A percentile compares a stretch with the other conserved stretches of the same genome.
Evolutionary conservation across 257 asterid genomes (phyloP).

Genomic region (Solanum bulbocastanum): DNA sequence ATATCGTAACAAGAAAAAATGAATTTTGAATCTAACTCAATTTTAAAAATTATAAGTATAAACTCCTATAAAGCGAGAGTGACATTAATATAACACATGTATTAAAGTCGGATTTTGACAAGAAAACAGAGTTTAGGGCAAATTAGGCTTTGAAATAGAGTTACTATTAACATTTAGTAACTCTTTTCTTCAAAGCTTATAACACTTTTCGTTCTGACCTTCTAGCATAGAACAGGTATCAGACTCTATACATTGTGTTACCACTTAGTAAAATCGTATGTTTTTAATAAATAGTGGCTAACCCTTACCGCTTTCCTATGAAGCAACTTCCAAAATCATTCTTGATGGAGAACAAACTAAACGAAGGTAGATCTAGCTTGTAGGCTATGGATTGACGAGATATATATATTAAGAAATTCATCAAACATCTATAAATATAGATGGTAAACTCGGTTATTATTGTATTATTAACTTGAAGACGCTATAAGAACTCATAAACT

Average conservation of each 20-base stretch:
- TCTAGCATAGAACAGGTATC: accelerated
- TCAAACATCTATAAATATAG: too few relatives aligned
- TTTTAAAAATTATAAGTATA: not conserved
- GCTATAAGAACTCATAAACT: not conserved
- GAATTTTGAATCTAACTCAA: not conserved
- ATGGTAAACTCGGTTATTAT: accelerated
- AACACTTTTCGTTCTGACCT: not conserved
- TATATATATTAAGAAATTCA: too few relatives aligned
- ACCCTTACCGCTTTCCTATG: not conserved
- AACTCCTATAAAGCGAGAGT: not conserved
- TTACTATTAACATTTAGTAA: not conserved
- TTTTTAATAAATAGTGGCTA: not conserved
- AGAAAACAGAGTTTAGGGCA: not conserved
- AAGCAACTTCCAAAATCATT: not conserved
- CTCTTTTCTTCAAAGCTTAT: not conserved
- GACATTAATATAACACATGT: not conserved
- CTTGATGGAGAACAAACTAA: not conserved
- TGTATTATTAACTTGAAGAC: not conserved
- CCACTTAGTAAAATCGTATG: not conserved
- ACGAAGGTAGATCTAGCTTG: not conserved
- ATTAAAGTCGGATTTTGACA: not conserved
- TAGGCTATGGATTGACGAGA: not conserved
- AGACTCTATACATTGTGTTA: not conserved
- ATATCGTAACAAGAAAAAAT: accelerated
- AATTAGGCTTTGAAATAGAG: not conserved